Conservation (phyloP, 2,329 filamentous ascomycete genomes). For the Hypoxylon sp. region DNA sequence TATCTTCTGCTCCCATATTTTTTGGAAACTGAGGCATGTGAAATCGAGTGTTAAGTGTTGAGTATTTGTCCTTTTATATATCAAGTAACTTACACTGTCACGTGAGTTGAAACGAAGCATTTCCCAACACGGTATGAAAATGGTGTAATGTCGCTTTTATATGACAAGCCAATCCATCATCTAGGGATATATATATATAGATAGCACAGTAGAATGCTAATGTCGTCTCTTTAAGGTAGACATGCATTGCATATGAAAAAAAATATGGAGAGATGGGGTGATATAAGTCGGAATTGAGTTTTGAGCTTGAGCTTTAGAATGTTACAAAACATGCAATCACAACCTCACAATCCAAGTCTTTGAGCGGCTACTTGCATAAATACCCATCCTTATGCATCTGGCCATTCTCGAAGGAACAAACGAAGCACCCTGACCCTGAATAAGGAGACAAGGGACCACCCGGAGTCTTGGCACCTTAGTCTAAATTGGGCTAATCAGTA, state of each 20-base stretch:
- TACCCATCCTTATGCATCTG: constrained; percentile 24
- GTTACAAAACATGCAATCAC: constrained; percentile 20
- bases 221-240: constrained; percentile 32
- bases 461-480: constrained; percentile 36
- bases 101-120: not conserved
- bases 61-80: constrained; percentile 1
- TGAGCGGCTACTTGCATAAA: constrained; percentile 33
- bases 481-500: constrained; percentile 29
- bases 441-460: constrained; percentile 36
- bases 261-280: constrained; percentile 16
- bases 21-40: not conserved
- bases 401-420: constrained; percentile 28
- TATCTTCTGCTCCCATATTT: not conserved
- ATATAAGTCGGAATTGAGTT: constrained; percentile 30
- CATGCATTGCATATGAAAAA: constrained; percentile 13
- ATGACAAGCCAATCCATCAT: not conserved
- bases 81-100: not conserved
- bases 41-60: not conserved
- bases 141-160: not conserved
- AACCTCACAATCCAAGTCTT: constrained; percentile 15
- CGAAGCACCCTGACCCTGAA: constrained; percentile 31
- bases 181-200: not conserved
- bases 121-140: not conserved
- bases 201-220: not conserved
- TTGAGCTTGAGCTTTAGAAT: constrained; percentile 13